Evolutionary conservation across 345 rosid genomes (phyloP).

Genomic region (Populus davidiana): DNA sequence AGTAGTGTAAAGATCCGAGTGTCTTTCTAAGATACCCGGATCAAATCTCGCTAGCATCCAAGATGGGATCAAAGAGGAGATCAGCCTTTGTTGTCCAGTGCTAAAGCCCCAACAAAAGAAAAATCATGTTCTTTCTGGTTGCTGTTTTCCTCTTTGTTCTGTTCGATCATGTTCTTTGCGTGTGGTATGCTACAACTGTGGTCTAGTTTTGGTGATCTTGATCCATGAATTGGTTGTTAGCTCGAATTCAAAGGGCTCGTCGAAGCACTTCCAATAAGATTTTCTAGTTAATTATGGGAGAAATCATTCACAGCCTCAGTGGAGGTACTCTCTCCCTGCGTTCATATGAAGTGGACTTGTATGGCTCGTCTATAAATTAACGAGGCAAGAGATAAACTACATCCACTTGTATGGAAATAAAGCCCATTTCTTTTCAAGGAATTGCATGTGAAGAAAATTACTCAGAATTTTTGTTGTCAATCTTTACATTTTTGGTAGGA

Average conservation of each 20-base stretch:
- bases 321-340: not conserved
- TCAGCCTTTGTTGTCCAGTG: not conserved
- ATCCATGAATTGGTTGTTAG: not conserved
- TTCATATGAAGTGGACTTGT: too few relatives aligned
- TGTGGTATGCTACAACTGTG: too few relatives aligned
- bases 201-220: too few relatives aligned
- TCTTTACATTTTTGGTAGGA: too few relatives aligned
- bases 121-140: not conserved
- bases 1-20: not conserved
- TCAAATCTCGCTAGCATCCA: not conserved
- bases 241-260: not conserved
- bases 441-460: too few relatives aligned
- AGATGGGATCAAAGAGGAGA: not conserved
- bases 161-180: too few relatives aligned
- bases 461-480: not conserved
- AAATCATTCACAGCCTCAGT: not conserved
- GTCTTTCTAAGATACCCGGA: not conserved
- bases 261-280: not conserved
- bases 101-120: not conserved
- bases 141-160: not conserved
- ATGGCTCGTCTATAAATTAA: not conserved
- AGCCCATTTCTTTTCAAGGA: too few relatives aligned
- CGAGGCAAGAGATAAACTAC: not conserved
- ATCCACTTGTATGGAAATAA: too few relatives aligned
- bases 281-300: not conserved